Evolutionary conservation across 2,329 filamentous ascomycete species (phyloP), one percentile per base, ranked within the genome.

Genomic region (Ophiostoma ulmi): DNA sequence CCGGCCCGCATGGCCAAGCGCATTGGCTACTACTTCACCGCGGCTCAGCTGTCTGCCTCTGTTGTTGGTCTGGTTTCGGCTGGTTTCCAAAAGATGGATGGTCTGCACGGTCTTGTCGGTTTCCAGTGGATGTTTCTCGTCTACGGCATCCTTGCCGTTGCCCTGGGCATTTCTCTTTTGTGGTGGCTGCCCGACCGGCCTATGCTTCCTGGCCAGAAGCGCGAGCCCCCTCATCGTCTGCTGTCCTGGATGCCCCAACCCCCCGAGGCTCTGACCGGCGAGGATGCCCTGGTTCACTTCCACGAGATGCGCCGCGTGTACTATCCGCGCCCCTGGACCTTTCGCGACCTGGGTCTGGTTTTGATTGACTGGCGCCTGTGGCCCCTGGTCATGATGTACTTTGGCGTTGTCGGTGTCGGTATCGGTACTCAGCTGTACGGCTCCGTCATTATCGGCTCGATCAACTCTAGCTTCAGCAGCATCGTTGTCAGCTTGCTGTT

Each of bases 41-140:
- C 93, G 0, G 87, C 92, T 0, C 93, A 97, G 78, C 87, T 97
- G 36, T 97, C 93, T 3, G 93, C 93, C 1, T 91, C 93, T 0
- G 93, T 96, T 0, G 93, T 96, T 2, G 93, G 93, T 1, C 85
- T 97, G 3, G 93, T 97, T 5, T 97, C 92, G 11, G 93, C 93
- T 0, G 93, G 93, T 0, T 97, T 97, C 77, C 93, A 97, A 79
- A 83, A 94, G 77, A 96, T 97, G 91, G 93, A 97, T 76, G 92
- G 91, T 0, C 76, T 85, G 0, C 84, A 86, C 3, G 92, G 92
- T 0, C 83, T 96, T 0, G 90, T 92, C 3, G 93, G 93, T 4
- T 94, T 93, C 77, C 90, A 91, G 74, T 95, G 91, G 91, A 97
- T 97, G 93, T 97, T 97, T 77, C 84, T 97, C 66, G 80, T 97